phyloP scores from a whole-genome alignment of 129 eudicot genomes.

The Kitagawia praeruptora region DNA sequence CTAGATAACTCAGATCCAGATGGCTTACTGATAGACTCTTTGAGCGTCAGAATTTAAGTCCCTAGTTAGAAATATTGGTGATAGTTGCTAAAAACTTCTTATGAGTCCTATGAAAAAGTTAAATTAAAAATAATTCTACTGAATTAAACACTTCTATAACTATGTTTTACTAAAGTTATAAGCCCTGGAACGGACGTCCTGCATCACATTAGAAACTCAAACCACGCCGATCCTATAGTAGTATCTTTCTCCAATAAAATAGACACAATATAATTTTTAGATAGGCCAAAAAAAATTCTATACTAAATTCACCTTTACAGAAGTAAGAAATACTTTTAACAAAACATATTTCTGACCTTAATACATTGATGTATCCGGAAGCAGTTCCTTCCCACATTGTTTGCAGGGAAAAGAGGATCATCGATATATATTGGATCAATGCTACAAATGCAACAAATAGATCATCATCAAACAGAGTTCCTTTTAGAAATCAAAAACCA shows the following conservation, averaged over 20 bases:
- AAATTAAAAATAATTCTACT: background rate
- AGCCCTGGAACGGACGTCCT: background rate
- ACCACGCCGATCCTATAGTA: background rate
- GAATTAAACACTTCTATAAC: background rate
- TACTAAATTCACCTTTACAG: background rate
- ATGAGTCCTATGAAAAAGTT: background rate
- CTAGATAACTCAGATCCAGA: background rate
- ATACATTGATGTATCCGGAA: conserved; percentile 93
- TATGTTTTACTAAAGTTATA: background rate
- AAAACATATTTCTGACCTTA: conserved; percentile 31
- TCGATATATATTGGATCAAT: conserved; percentile 95
- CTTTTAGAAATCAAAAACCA: background rate
- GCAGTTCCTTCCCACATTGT: conserved; percentile 92
- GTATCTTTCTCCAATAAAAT: background rate
- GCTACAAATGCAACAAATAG: conserved; percentile 23
- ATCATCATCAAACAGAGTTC: conserved; percentile 1
- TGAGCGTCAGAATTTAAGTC: background rate
- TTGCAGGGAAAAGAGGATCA: conserved; percentile 82
- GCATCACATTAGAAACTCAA: background rate
- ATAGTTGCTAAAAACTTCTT: background rate
- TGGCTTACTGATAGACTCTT: background rate
- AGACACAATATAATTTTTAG: background rate
- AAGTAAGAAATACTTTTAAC: background rate
- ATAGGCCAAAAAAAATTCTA: background rate
- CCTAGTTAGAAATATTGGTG: background rate